Evolutionary conservation across 2,329 filamentous ascomycete genomes (phyloP).

Genomic region (Penicillium hesseltinei): DNA sequence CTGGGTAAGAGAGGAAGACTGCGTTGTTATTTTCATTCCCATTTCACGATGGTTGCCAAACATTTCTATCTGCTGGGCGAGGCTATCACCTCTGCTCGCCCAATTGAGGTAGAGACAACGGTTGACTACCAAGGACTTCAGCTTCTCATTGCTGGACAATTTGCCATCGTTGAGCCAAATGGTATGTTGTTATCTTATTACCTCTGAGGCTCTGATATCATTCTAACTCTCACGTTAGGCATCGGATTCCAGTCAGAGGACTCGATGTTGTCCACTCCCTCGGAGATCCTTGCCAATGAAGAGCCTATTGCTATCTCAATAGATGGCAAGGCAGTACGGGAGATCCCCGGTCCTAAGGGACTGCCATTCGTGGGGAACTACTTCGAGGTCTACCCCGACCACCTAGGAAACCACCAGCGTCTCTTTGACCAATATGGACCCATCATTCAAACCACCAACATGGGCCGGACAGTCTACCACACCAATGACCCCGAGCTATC

Average conservation of each 20-base stretch:
- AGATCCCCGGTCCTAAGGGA: slow-evolving; percentile 19
- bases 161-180: slow-evolving; percentile 32
- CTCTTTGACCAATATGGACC: slow-evolving; percentile 55
- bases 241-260: slow-evolving; percentile 23
- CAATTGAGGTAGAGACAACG: slow-evolving; percentile 23
- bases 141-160: slow-evolving; percentile 28
- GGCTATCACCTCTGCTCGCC: slow-evolving; percentile 19
- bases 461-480: slow-evolving; percentile 52
- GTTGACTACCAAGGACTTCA: slow-evolving; percentile 20
- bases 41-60: slow-evolving; percentile 17
- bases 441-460: slow-evolving; percentile 53
- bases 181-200: slow-evolving; percentile 16
- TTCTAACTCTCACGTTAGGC: slow-evolving; percentile 11
- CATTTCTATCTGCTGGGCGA: slow-evolving; percentile 24
- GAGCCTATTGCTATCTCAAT: slow-evolving; percentile 26
- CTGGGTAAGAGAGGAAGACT: not conserved
- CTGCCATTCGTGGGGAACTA: slow-evolving; percentile 51
- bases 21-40: not conserved
- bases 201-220: not conserved
- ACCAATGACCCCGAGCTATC: slow-evolving; percentile 53
- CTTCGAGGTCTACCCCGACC: slow-evolving; percentile 57
- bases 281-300: slow-evolving; percentile 13
- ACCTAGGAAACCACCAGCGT: slow-evolving; percentile 57
- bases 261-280: slow-evolving; percentile 3
- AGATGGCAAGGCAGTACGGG: slow-evolving; percentile 30